Conservation (phyloP, 1,284 basidiomycete genomes). For the Rhizoctonia solani region DNA sequence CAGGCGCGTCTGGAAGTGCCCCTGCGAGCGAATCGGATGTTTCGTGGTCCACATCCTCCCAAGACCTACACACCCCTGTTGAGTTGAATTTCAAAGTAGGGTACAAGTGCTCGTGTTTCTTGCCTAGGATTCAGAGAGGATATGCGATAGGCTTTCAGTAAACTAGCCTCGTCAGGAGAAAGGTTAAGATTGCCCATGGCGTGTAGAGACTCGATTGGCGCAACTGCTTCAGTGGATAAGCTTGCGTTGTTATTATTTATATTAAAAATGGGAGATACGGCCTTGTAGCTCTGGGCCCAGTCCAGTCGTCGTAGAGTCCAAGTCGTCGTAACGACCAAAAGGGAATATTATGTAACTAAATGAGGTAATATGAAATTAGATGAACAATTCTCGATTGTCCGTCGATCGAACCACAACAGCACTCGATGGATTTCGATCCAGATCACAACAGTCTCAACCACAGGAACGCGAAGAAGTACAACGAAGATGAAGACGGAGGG, state of each 20-base stretch:
- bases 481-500: neutral
- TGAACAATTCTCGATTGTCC: neutral
- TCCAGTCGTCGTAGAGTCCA: neutral
- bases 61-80: conserved; percentile 55
- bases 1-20: conserved; percentile 52
- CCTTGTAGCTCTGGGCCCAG: no score
- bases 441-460: conserved; percentile 23
- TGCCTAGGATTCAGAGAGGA: conserved; percentile 71
- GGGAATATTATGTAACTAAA: neutral
- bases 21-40: conserved; percentile 67
- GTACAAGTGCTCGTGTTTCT: conserved; percentile 38
- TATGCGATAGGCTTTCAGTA: conserved; percentile 75
- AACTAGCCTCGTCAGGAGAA: conserved; percentile 69
- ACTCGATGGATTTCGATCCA: neutral
- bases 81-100: neutral
- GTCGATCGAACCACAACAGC: neutral
- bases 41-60: conserved; percentile 82
- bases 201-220: neutral
- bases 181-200: conserved; percentile 61
- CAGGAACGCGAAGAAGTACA: conserved; percentile 9
- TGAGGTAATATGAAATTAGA: neutral
- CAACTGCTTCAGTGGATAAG: neutral
- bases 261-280: no score
- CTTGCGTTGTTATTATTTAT: no score
- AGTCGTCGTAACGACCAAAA: neutral